phyloP scores from a whole-genome alignment of 495 filamentous ascomycete genomes.

The Cudoniella acicularis region DNA sequence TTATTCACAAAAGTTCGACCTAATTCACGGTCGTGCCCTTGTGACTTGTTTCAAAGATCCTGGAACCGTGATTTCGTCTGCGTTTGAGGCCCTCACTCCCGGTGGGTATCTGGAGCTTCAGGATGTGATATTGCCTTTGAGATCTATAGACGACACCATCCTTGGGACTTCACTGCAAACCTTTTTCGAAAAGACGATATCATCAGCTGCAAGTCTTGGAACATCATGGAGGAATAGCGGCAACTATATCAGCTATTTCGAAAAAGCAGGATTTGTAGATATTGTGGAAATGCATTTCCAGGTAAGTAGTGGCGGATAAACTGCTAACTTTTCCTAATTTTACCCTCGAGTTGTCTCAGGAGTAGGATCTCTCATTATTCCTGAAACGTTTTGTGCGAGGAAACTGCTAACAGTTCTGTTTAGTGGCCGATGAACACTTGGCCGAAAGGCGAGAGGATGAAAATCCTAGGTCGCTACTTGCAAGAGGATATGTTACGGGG shows the following conservation, averaged over 20 bases:
- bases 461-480: conserved; percentile 1
- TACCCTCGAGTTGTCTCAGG: no score
- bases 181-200: neutral
- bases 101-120: conserved; percentile 7
- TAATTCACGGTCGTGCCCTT: conserved; percentile 43
- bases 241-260: neutral
- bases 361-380: no score
- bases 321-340: no score
- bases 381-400: no score
- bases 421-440: conserved; percentile 50
- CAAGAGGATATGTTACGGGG: conserved; percentile 3
- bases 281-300: conserved; percentile 1
- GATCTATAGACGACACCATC: neutral
- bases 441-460: conserved; percentile 39
- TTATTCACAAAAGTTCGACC: conserved; percentile 44
- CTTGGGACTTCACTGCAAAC: neutral
- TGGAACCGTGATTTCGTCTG: neutral
- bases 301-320: no score
- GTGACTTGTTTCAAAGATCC: conserved; percentile 7
- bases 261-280: conserved; percentile 1
- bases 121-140: neutral
- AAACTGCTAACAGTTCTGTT: no score
- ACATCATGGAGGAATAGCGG: neutral
- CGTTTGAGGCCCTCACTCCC: neutral
- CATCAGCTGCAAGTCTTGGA: neutral